Evolutionary conservation across 306 rosid species (phyloP).

Genomic region (Fagus crenata): DNA sequence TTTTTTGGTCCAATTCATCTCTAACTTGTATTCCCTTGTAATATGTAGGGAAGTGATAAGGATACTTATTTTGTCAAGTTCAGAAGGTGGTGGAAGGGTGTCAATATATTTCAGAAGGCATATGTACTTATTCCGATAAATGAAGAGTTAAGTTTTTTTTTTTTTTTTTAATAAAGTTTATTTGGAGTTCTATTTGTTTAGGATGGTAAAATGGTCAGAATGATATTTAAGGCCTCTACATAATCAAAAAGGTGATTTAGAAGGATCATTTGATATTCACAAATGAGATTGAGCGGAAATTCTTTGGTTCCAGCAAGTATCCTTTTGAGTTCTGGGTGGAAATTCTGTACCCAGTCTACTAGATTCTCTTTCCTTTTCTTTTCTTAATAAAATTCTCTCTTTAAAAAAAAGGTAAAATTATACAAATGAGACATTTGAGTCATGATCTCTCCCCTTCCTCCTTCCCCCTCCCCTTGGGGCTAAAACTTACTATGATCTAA

Average conservation of each 20-base stretch:
- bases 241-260: conserved; percentile 1
- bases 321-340: neutral
- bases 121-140: conserved; percentile 84
- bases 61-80: conserved; percentile 63
- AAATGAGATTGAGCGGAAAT: neutral
- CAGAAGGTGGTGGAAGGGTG: conserved; percentile 99
- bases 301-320: neutral
- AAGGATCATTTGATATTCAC: neutral
- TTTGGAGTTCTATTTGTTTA: conserved; percentile 11
- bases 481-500: conserved; percentile 5
- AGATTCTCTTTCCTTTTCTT: neutral
- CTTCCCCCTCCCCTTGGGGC: no score
- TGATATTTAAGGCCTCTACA: neutral
- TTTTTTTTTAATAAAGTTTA: neutral
- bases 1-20: neutral
- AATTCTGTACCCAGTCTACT: conserved; percentile 2
- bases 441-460: neutral
- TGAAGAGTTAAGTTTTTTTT: conserved; percentile 63
- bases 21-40: conserved; percentile 39
- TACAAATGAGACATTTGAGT: conserved; percentile 2
- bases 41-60: conserved; percentile 55
- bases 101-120: conserved; percentile 84
- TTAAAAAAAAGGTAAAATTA: neutral
- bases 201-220: neutral
- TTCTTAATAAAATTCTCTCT: neutral